Base-by-base conservation (phyloP, 176 grass and related monocot species). In the Eragrostis nindensis region DNA sequence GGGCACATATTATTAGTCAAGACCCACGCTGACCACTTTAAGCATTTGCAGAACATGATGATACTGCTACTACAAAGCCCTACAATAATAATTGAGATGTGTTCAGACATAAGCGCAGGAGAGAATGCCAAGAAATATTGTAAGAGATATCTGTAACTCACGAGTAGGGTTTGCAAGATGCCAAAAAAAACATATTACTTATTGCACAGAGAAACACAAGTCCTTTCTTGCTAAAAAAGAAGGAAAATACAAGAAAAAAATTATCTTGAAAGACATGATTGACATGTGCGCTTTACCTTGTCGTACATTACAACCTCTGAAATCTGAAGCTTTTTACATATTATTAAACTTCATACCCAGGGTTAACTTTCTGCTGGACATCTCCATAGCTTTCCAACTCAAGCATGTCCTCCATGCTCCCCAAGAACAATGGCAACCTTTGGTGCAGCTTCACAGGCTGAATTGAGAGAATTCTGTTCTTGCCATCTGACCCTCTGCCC, bases 401-500 rank as follows among this genome's bases (percentile, higher is more conserved):
- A 25, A 82, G 88, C 96, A 95, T 90, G 86, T 99, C 93, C 36
- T 95, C 90, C 45, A 86, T 71, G 73, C 96, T 93, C 16, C 96
- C 96, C 36, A 99, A 70, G 84, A 99, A 99, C 50, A 99, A 79
- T 5, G 90, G 93, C 41, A 99, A 75, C 52, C 92, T 90, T 74
- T 99, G 96, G 86, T 99, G 96, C 79, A 95, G 79, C 48, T 99
- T 90, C 56, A 93, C 90, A 57, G 96, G 96, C 21, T 99, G 96
- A 84, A 99, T 88, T 0, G 89, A 87, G 49, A 99, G 90, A 64
- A 95, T 95, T 39, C 87, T 90, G 40, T 45, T 49, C 74, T 93
- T 91, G 68, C 96, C 96, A 72, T 99, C 96, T 8, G 96, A 99
- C 0, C 93, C 96, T 80, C 86, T 89, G 13, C 96, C 93, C 2